Base-by-base conservation (phyloP, 1,284 basidiomycete genomes). In the Inonotus hispidus region DNA sequence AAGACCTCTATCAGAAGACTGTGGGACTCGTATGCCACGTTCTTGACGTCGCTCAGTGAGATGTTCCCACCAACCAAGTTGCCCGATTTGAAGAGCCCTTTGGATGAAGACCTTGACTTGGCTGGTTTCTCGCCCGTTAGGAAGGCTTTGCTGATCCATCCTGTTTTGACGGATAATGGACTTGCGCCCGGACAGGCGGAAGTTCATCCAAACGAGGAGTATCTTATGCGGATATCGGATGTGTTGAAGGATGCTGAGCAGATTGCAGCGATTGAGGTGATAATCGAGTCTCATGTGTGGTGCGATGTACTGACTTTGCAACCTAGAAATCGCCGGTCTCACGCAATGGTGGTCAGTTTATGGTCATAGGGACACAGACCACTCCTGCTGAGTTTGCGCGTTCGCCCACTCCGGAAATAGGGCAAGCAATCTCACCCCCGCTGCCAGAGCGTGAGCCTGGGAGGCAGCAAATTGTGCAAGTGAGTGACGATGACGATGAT, bases 91-190 rank as follows among this genome's bases (percentile, higher is more conserved):
- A 77, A 76, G 2, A 78, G 80, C 1, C 81, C 85, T n/a, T 75
- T 98, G 60, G 93, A 97, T 64, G 96, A 99, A 73, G 96, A 99
- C 72, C 73, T 88, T 3, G 95, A 98, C 63, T 83, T 97, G 79
- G 80, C 82, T 45, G 96, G 95, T 0, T 98, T 97, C 71, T 75
- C 88, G 19, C 96, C 96, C 2, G 77, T 98, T 53, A 83, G 83
- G 58, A 81, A 83, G 60, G 76, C 69, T 47, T 72, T 82, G 65
- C 74, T 82, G 1, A 65, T 67, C 6, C 71, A 75, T 69, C 52
- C 72, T 70, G 56, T 66, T 65, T 11, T 68, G 65, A 29, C 64
- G 38, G 43, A 59, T 60, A 19, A 63, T 66, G 29, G 65, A 58
- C 53, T 69, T 54, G 65, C 64, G 64, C 56, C 39, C 29, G 63